phyloP scores from a whole-genome alignment of 2,329 filamentous ascomycete species.

The Xylaria sp. region DNA sequence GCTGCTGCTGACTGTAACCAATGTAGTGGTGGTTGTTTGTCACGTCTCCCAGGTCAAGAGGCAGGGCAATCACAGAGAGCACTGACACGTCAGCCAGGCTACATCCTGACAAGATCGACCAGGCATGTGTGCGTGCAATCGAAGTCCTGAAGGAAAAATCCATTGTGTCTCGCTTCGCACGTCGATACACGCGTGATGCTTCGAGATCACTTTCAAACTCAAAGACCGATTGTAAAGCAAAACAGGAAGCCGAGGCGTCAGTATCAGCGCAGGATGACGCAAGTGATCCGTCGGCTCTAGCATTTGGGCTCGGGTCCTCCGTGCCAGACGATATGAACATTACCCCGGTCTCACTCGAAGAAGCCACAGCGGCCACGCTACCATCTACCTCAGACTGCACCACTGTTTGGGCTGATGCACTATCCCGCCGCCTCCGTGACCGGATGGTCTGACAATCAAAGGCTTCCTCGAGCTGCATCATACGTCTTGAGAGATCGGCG shows the following conservation, averaged over 20 bases:
- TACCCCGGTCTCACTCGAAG: not conserved
- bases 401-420: not conserved
- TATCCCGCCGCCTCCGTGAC: not conserved
- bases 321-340: not conserved
- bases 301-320: not conserved
- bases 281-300: too few relatives aligned
- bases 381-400: not conserved
- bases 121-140: slow-evolving; percentile 8
- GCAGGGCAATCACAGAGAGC: slow-evolving; percentile 18
- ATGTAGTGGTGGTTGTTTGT: slow-evolving; percentile 20
- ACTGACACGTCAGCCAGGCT: slow-evolving; percentile 15
- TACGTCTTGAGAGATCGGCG: slow-evolving; percentile 16
- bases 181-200: slow-evolving; percentile 16
- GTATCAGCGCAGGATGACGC: not conserved
- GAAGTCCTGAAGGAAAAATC: slow-evolving; percentile 22
- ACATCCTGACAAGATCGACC: slow-evolving; percentile 12
- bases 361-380: not conserved
- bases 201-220: slow-evolving; percentile 23
- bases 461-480: slow-evolving; percentile 16
- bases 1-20: not conserved
- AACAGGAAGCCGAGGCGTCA: not conserved
- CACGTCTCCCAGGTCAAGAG: slow-evolving; percentile 18
- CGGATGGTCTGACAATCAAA: slow-evolving; percentile 13
- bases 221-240: not conserved
- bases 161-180: slow-evolving; percentile 17